Conservation (phyloP, 345 rosid species). For the Ailanthus altissimus region DNA sequence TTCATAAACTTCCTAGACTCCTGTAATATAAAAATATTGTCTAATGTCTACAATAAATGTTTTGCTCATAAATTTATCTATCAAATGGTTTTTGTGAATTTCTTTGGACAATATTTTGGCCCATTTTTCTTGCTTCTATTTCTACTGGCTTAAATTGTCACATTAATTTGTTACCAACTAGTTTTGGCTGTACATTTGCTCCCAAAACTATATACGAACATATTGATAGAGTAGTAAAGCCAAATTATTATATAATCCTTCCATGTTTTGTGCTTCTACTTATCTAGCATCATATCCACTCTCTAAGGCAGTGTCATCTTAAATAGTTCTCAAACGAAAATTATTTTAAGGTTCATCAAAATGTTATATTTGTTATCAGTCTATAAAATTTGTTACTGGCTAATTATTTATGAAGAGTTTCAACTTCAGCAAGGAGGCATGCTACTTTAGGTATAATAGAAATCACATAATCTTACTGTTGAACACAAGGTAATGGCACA, state of each 20-base stretch:
- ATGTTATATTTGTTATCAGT: no score
- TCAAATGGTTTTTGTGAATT: neutral
- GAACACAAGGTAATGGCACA: no score
- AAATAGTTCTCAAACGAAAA: neutral
- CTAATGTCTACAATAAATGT: neutral
- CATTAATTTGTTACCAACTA: neutral
- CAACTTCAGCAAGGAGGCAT: no score
- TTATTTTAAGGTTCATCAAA: no score
- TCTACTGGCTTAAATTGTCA: neutral
- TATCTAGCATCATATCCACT: neutral
- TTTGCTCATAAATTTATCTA: neutral
- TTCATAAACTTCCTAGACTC: neutral
- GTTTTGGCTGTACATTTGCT: neutral
- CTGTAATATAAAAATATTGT: neutral
- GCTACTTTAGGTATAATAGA: no score
- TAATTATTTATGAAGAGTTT: no score
- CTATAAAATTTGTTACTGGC: no score
- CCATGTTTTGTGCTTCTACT: neutral
- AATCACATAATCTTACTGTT: no score
- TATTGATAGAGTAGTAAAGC: neutral
- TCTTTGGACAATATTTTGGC: neutral
- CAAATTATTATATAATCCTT: neutral
- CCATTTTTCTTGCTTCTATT: neutral
- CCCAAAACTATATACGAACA: neutral
- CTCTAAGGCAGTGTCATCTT: neutral